These are phyloP conservation scores for Tillandsia leiboldiana DNA, from an alignment of 176 grass and related monocot genomes.

Conservation along the genomic window DNA sequence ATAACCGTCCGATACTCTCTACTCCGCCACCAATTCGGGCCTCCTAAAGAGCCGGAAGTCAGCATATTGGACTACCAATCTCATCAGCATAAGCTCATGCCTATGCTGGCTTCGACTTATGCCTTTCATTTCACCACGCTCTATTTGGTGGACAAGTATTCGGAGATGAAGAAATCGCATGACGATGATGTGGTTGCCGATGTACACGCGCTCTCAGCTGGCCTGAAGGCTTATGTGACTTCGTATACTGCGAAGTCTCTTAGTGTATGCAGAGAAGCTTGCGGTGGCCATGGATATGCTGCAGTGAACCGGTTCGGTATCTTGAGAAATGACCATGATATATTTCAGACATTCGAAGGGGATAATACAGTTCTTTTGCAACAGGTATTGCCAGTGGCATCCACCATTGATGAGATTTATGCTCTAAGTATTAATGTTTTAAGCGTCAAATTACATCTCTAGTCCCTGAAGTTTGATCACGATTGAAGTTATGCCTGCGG, in stretches of 20 bases:
- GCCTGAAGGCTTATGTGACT: constrained; percentile 89
- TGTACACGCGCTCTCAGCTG: constrained; percentile 87
- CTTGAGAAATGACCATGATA: constrained; percentile 93
- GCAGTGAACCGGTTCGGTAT: constrained; percentile 89
- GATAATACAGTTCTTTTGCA: constrained; percentile 96
- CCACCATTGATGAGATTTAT: not conserved
- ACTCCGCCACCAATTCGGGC: constrained; percentile 91
- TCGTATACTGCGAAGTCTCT: constrained; percentile 89
- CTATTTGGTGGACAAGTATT: constrained; percentile 64
- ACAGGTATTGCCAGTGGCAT: constrained; percentile 48
- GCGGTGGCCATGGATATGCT: constrained; percentile 95
- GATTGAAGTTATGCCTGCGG: no score
- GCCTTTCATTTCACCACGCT: constrained; percentile 82
- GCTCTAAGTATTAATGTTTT: no score
- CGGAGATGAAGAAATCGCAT: constrained; percentile 84
- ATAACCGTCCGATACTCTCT: constrained; percentile 90
- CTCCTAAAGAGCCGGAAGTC: constrained; percentile 78
- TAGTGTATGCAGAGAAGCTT: constrained; percentile 80
- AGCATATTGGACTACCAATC: constrained; percentile 91
- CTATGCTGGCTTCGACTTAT: constrained; percentile 83
- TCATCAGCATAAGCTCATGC: constrained; percentile 94
- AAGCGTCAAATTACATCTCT: no score
- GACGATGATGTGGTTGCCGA: constrained; percentile 73
- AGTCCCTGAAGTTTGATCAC: no score
- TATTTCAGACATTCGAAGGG: constrained; percentile 99